A percentile compares a stretch with the other conserved stretches of the same genome.
These are phyloP conservation scores for Leucocoprinus sp. DNA, from an alignment of 768 basidiomycete species.

Conservation along the genomic window DNA sequence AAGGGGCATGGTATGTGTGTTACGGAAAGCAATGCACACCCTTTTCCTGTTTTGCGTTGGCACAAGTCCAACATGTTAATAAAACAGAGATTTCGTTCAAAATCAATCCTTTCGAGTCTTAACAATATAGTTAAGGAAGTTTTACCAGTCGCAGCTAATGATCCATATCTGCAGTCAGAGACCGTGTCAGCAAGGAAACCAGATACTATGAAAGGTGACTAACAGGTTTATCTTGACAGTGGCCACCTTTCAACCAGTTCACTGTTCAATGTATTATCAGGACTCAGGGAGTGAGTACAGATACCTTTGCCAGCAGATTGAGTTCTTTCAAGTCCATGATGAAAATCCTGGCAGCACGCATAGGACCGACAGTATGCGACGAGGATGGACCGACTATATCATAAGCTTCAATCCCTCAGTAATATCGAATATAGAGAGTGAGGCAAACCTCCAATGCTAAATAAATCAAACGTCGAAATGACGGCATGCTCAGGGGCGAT, in stretches of 20 bases:
- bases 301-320: constrained; percentile 59
- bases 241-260: constrained; percentile 48
- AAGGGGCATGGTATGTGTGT: too few relatives aligned
- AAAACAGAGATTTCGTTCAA: neutral
- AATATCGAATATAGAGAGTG: neutral
- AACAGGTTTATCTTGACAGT: constrained; percentile 82
- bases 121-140: constrained; percentile 3
- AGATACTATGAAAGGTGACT: constrained; percentile 14
- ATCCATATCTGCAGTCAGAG: constrained; percentile 60
- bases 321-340: constrained; percentile 66
- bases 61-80: neutral
- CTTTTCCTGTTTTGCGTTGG: constrained; percentile 51
- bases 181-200: constrained; percentile 2
- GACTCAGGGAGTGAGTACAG: constrained; percentile 8
- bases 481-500: constrained; percentile 70
- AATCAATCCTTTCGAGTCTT: constrained; percentile 1
- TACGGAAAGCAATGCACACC: constrained; percentile 50
- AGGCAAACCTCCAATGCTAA: constrained; percentile 71
- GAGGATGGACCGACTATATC: constrained; percentile 41
- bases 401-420: constrained; percentile 8
- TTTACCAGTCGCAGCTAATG: constrained; percentile 84
- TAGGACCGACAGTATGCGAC: constrained; percentile 49
- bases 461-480: constrained; percentile 88
- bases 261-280: neutral
- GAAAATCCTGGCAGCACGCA: constrained; percentile 90